A percentile compares a stretch with the other conserved stretches of the same genome.
Conservation (phyloP, 805 yeast species). For the Kodamaea kaohsiungensis region DNA sequence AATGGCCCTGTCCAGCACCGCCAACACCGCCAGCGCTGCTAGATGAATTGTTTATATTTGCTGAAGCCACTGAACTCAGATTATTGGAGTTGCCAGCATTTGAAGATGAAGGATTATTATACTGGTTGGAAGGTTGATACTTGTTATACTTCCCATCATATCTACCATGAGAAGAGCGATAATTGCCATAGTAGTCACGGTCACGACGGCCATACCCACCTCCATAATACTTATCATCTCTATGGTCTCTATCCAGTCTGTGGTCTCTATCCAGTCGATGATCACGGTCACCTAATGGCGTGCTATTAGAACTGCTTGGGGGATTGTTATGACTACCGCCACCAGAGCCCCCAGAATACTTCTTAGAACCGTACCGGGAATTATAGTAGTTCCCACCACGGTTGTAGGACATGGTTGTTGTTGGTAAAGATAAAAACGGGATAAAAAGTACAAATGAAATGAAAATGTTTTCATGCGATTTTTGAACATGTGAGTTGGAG, state of each 20-base stretch:
- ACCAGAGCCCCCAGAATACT: slow-evolving; percentile 8
- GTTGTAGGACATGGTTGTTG: slow-evolving; percentile 14
- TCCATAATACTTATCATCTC: background rate
- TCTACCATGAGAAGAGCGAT: slow-evolving; percentile 11
- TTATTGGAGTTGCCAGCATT: background rate
- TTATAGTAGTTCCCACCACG: slow-evolving; percentile 16
- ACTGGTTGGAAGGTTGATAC: slow-evolving; percentile 9
- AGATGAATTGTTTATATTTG: background rate
- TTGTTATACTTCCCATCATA: slow-evolving; percentile 16
- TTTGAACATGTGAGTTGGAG: background rate
- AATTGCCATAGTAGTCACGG: slow-evolving; percentile 17
- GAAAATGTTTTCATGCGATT: background rate
- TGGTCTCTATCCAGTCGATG: background rate
- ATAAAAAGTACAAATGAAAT: background rate
- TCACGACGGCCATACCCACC: slow-evolving; percentile 12
- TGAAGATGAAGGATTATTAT: slow-evolving; percentile 2
- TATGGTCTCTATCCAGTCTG: background rate
- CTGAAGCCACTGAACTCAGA: background rate
- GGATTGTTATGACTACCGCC: background rate
- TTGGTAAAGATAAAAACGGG: background rate
- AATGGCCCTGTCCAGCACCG: background rate
- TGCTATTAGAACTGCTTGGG: background rate
- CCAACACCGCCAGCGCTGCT: background rate
- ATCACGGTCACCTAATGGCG: slow-evolving; percentile 1
- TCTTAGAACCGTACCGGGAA: slow-evolving; percentile 15